These are phyloP conservation scores for Scedosporium apiospermum DNA, from an alignment of 2,329 filamentous ascomycete species.

Conservation along the genomic window DNA sequence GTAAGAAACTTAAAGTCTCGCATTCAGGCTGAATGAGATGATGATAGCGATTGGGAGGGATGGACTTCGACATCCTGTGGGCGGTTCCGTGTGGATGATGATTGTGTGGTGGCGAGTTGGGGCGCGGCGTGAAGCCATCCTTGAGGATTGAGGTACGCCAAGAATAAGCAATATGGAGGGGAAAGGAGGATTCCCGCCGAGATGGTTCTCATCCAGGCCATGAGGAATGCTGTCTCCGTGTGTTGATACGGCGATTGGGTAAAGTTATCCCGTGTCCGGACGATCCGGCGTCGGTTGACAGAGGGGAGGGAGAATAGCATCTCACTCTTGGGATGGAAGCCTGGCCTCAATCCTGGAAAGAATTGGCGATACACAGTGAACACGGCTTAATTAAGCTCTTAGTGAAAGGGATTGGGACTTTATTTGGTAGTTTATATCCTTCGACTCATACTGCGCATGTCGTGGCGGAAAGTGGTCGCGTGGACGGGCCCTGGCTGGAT, in stretches of 20 bases:
- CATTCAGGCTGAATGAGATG: slow-evolving; percentile 2
- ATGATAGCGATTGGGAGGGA: too few relatives aligned
- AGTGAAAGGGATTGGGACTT: neutral
- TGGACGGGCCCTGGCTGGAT: neutral
- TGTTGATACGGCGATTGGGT: neutral
- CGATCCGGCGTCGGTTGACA: too few relatives aligned
- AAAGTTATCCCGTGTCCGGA: neutral
- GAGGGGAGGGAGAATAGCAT: too few relatives aligned
- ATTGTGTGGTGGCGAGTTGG: neutral
- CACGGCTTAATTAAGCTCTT: too few relatives aligned
- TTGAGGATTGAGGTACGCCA: neutral
- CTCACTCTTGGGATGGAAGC: too few relatives aligned
- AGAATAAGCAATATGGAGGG: neutral
- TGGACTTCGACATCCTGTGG: neutral
- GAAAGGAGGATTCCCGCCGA: neutral
- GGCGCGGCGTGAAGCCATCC: neutral
- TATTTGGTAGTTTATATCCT: too few relatives aligned
- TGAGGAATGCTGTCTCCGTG: neutral
- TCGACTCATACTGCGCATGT: neutral
- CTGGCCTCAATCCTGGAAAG: too few relatives aligned
- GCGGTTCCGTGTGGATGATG: neutral
- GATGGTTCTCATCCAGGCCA: neutral
- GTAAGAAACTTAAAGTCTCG: neutral
- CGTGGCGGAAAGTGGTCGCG: neutral
- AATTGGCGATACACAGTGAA: neutral